Base-by-base conservation (phyloP, 352 stramenopile species). In the Detonula confervacea region DNA sequence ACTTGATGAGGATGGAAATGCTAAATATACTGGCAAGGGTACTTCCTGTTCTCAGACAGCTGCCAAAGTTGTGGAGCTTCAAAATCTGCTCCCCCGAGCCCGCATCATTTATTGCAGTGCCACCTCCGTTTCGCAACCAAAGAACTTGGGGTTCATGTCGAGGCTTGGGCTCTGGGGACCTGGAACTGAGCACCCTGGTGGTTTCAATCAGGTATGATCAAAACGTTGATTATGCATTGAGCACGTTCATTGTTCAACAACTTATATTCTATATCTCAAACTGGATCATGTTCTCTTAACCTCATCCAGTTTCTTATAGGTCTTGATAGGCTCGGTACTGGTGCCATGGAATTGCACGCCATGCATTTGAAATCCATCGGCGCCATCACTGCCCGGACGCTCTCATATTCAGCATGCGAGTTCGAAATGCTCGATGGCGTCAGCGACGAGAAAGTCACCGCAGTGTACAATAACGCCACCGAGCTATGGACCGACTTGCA, bases 321-420 rank as follows among this genome's bases (percentile, higher is more conserved):
- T n/a, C 88, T 95, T 56, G 76, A 94, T 8, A 83, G 89, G 49
- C 67, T 91, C 25, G 89, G 90, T n/a, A 93, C 92, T 33, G 90
- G 90, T 20, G 85, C 88, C 0, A 88, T 95, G 83, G 90, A 95
- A 64, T 80, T 95, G 55, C 87, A 95, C 20, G 86, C 90, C n/a
- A 92, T 96, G 65, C 82, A 95, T 73, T 74, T 95, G 20, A 96
- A 96, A 74, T 73, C 81, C n/a, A 80, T 76, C 27, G 92, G 92
- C 14, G 66, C 77, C 12, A 77, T 92, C 46, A 60, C 92, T 4
- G 86, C 82, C 44, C 77, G 89, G 4, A 90, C 86, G 4, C 83
- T 95, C 8, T 87, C 78, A n/a, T 95, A 84, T 61, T 39, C 77
- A 24, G 65, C 74, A 8, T 90, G 84, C 47, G 72, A 83, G 9